phyloP scores from a whole-genome alignment of 2,329 filamentous ascomycete species.

The Neophaeococcomyces aloes region DNA sequence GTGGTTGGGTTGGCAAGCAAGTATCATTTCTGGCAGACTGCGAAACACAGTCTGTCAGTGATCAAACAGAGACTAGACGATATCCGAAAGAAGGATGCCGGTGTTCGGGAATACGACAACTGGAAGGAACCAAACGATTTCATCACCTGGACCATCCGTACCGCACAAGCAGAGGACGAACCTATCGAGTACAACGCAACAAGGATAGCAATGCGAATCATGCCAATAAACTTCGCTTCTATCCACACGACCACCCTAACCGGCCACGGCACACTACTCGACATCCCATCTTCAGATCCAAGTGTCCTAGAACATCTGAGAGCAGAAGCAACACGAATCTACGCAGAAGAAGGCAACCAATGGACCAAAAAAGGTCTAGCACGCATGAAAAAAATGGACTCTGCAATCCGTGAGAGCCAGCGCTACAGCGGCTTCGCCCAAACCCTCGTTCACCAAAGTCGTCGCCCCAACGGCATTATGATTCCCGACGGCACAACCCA shows the following conservation, averaged over 20 bases:
- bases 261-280: conserved; percentile 24
- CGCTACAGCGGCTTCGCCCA: conserved; percentile 33
- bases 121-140: conserved; percentile 43
- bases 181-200: conserved; percentile 37
- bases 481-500: conserved; percentile 36
- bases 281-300: conserved; percentile 22
- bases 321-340: conserved; percentile 27
- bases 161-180: conserved; percentile 35
- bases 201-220: conserved; percentile 41
- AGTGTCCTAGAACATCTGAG: conserved; percentile 23
- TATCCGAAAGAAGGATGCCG: conserved; percentile 27
- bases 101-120: conserved; percentile 22
- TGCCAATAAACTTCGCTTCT: conserved; percentile 37
- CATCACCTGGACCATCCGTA: conserved; percentile 47
- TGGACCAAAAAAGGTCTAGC: conserved; percentile 31
- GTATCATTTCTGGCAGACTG: conserved; percentile 1
- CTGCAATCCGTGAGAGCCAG: conserved; percentile 35
- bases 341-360: conserved; percentile 19
- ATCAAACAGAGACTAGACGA: conserved; percentile 41
- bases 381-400: conserved; percentile 32
- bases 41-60: conserved; percentile 38
- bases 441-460: conserved; percentile 23
- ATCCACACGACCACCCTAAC: conserved; percentile 26
- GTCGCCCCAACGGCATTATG: conserved; percentile 22
- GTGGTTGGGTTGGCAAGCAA: conserved; percentile 25